Base-by-base conservation (phyloP, 192 early-diverging fungal species). In the Backusella sp. region DNA sequence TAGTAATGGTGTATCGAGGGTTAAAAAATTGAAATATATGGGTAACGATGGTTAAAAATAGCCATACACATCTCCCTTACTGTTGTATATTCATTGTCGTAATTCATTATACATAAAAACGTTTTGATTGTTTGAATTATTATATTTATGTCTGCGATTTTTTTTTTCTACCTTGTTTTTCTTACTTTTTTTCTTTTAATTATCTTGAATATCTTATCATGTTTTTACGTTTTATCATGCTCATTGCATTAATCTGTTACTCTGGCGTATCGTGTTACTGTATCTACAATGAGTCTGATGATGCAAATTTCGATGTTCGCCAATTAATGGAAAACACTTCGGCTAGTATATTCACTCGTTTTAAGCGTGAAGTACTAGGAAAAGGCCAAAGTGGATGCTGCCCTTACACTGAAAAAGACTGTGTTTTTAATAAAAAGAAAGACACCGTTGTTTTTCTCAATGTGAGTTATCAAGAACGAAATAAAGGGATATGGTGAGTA, bases 1-100 rank as follows among this genome's bases (percentile, higher is more conserved):
- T 68, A 36, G 66, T 12, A 37, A 32, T 35, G 73, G 73, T 65
- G 37, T 65, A 9, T 67, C 62, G 3, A 74, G 73, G 42, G 65
- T 74, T 6, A 74, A 74, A 65, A 74, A 74, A 66, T 46, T 74
- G 44, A 74, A 74, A 39, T 74, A 62, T 42, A 32, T 65, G 23
- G 72, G 70, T 15, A 70, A 70, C 14, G 69, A 62, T 62, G 26
- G 23, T 62, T 62, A 62, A 49, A 49, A 49, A 49, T 15, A 19
- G 19, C 3, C 46, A 44, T 17, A 4, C 42, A 12, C 42, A 12
- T 44, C 3, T 17, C 15, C 4, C 15, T 44, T 49, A 4, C 6
- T 49, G 1, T 49, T 49, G 46, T 49, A 49, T 49, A 49, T 49
- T 49, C 37, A 39, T 44, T 17, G 8, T 21, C 26, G 8, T 56